phyloP scores from a whole-genome alignment of 805 yeast species.

The Kurtzmaniella fragi region DNA sequence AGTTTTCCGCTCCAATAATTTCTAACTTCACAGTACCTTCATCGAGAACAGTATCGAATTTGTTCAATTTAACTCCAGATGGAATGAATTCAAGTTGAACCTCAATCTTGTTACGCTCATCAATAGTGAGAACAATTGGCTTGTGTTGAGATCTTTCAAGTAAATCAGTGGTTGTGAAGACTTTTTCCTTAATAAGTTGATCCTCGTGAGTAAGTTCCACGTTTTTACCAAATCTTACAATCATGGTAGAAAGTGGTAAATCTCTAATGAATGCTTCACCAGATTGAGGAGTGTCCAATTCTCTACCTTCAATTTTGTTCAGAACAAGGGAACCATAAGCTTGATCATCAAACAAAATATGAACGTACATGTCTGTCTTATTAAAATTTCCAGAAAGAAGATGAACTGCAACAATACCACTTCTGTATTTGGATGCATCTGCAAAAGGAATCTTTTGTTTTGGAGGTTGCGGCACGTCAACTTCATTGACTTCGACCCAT shows the following conservation, averaged over 20 bases:
- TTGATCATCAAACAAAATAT: slow-evolving; percentile 61
- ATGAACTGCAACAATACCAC: slow-evolving; percentile 60
- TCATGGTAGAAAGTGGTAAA: slow-evolving; percentile 52
- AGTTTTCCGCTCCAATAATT: slow-evolving; percentile 48
- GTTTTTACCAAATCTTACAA: slow-evolving; percentile 54
- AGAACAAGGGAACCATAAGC: slow-evolving; percentile 55
- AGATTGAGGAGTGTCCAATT: slow-evolving; percentile 37
- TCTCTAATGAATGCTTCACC: slow-evolving; percentile 69
- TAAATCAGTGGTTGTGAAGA: slow-evolving; percentile 49
- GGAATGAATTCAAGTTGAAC: slow-evolving; percentile 62
- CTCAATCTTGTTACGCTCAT: slow-evolving; percentile 31
- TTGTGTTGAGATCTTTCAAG: slow-evolving; percentile 43
- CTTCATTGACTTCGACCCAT: slow-evolving; percentile 48
- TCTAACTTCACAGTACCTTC: slow-evolving; percentile 61
- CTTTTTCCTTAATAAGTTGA: slow-evolving; percentile 49
- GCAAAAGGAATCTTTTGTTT: slow-evolving; percentile 46
- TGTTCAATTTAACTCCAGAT: slow-evolving; percentile 46
- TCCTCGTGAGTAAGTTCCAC: slow-evolving; percentile 41
- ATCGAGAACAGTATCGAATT: slow-evolving; percentile 59
- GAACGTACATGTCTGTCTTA: slow-evolving; percentile 47
- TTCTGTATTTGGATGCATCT: slow-evolving; percentile 48
- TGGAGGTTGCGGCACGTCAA: slow-evolving; percentile 29
- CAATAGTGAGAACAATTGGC: slow-evolving; percentile 43
- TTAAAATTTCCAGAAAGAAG: slow-evolving; percentile 45
- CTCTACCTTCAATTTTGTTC: slow-evolving; percentile 42